These are phyloP conservation scores for Neurospora africana DNA, from an alignment of 495 filamentous ascomycete genomes.

Conservation along the genomic window DNA sequence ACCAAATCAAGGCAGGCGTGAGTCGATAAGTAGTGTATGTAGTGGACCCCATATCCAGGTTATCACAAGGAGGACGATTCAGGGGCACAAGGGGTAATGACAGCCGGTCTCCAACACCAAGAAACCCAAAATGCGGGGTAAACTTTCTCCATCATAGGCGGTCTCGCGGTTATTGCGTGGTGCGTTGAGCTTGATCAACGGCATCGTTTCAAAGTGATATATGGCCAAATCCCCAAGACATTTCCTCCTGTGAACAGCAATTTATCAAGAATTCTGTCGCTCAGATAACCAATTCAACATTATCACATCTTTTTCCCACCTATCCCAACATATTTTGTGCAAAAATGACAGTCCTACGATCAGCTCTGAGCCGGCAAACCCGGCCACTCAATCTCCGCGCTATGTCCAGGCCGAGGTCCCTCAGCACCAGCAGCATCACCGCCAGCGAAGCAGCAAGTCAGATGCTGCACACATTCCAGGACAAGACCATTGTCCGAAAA, in stretches of 20 bases:
- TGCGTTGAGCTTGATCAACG: neutral
- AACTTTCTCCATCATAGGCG: neutral
- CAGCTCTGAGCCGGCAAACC: neutral
- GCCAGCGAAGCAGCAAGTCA: conserved; percentile 4
- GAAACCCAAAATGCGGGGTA: neutral
- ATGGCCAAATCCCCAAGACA: neutral
- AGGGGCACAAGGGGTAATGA: neutral
- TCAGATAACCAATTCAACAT: neutral
- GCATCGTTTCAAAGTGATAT: neutral
- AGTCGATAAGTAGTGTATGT: neutral
- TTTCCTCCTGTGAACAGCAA: neutral
- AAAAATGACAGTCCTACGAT: neutral
- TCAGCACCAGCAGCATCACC: neutral
- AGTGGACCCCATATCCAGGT: neutral
- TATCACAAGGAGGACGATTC: neutral
- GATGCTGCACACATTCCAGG: neutral
- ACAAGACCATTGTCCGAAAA: conserved; percentile 20
- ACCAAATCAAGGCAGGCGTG: neutral
- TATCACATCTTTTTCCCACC: neutral
- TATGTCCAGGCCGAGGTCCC: neutral
- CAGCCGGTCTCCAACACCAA: neutral
- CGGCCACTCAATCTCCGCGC: neutral
- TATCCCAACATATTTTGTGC: neutral
- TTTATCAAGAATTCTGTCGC: neutral
- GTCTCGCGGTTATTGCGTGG: neutral